Evolutionary conservation across 495 filamentous ascomycete species (phyloP).

Genomic region (Trichoderma erinaceum): DNA sequence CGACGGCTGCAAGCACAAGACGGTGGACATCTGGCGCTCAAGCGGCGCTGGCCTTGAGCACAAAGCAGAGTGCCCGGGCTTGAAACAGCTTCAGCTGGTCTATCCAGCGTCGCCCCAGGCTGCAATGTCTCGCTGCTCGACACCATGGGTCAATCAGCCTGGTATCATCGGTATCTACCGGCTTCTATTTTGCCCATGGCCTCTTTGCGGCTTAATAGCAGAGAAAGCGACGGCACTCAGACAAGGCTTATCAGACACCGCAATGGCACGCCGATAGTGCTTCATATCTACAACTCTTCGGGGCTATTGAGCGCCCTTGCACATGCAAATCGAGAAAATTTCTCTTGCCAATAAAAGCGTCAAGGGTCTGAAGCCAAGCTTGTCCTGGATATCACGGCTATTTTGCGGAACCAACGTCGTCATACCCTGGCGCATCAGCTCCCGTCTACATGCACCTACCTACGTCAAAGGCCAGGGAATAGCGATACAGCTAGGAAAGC

Average conservation of each 20-base stretch:
- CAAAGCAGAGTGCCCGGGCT: background rate
- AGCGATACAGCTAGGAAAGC: background rate
- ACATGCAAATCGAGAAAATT: constrained; percentile 8
- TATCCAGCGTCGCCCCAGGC: background rate
- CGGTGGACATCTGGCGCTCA: constrained; percentile 10
- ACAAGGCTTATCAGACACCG: background rate
- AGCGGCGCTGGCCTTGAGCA: background rate
- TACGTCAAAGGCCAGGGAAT: background rate
- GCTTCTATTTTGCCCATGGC: background rate
- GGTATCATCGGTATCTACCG: background rate
- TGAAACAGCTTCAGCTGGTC: background rate
- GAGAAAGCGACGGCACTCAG: background rate
- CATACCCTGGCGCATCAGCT: constrained; percentile 11
- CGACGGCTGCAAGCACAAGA: background rate
- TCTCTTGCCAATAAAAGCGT: background rate
- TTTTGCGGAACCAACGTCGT: background rate
- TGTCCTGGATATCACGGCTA: background rate
- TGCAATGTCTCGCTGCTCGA: constrained; percentile 7
- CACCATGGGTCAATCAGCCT: background rate
- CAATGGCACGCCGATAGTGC: background rate
- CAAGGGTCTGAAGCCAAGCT: background rate
- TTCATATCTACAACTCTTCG: background rate
- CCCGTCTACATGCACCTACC: background rate
- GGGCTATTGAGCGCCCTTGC: background rate
- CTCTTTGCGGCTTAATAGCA: background rate